Percentiles rank a stretch among this genome's conserved stretches.
Evolutionary conservation across 257 asterid species (phyloP).

Genomic region (Penstemon barbatus): DNA sequence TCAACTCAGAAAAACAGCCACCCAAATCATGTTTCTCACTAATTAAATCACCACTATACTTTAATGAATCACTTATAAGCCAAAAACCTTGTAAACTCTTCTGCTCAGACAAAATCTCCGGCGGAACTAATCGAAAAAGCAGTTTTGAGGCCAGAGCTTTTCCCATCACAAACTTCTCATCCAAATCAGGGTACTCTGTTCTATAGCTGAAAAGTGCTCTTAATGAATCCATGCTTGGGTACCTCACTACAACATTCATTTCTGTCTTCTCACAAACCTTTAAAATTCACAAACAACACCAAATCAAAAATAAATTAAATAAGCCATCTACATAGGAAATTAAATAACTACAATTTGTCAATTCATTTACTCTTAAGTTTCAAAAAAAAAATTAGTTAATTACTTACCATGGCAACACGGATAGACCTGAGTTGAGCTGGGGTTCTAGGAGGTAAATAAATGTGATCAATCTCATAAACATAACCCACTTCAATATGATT

Average conservation of each 20-base stretch:
- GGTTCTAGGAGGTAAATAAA: slow-evolving; percentile 63
- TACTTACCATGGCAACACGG: slow-evolving; percentile 70
- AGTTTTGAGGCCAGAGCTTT: slow-evolving; percentile 55
- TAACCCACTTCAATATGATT: slow-evolving; percentile 47
- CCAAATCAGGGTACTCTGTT: slow-evolving; percentile 71
- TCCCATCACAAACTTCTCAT: slow-evolving; percentile 83
- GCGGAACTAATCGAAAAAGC: slow-evolving; percentile 54
- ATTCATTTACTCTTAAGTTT: no score
- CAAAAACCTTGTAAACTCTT: slow-evolving; percentile 65
- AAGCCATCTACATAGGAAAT: no score
- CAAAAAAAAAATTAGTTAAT: no score
- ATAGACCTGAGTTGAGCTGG: slow-evolving; percentile 75
- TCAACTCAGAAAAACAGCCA: slow-evolving; percentile 23
- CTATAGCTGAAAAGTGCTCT: slow-evolving; percentile 60
- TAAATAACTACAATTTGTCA: no score
- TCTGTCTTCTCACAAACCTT: slow-evolving; percentile 57
- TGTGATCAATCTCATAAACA: slow-evolving; percentile 74
- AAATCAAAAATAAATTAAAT: no score
- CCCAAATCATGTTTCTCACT: no score
- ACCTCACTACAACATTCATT: slow-evolving; percentile 60
- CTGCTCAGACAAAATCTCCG: slow-evolving; percentile 46
- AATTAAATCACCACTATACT: slow-evolving; percentile 3
- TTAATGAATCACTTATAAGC: slow-evolving; percentile 35
- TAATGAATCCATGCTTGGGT: slow-evolving; percentile 72
- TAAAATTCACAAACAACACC: no score